A percentile compares a stretch with the other conserved stretches of the same genome.
phyloP scores from a whole-genome alignment of 1,139 yeast species.

The Keqinozyma sinolaborantium region DNA sequence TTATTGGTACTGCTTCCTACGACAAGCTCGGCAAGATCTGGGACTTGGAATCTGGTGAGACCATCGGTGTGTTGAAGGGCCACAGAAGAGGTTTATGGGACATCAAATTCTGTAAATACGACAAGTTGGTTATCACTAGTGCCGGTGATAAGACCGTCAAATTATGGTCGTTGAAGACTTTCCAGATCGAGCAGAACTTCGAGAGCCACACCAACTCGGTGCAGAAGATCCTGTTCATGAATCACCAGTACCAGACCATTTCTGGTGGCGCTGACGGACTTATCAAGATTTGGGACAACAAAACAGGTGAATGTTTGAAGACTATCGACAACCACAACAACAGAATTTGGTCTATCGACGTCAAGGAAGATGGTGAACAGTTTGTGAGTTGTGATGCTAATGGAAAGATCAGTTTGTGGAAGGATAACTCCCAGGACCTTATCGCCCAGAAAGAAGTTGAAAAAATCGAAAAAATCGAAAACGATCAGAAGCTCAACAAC shows the following conservation, averaged over 20 bases:
- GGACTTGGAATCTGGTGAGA: conserved; percentile 80
- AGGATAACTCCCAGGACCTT: conserved; percentile 76
- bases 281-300: conserved; percentile 83
- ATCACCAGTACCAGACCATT: conserved; percentile 64
- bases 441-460: conserved; percentile 48
- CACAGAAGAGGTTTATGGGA: conserved; percentile 97
- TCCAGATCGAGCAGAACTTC: conserved; percentile 71
- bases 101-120: conserved; percentile 75
- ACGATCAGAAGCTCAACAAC: conserved; percentile 81
- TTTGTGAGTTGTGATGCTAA: conserved; percentile 92
- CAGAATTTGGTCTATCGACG: conserved; percentile 87
- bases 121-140: conserved; percentile 71
- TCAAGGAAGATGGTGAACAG: conserved; percentile 60
- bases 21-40: conserved; percentile 90
- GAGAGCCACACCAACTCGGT: conserved; percentile 96
- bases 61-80: conserved; percentile 78
- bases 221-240: conserved; percentile 72
- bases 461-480: conserved; percentile 64
- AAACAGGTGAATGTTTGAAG: conserved; percentile 71
- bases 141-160: conserved; percentile 90
- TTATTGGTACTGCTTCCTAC: conserved; percentile 92
- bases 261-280: conserved; percentile 95
- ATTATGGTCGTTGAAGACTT: conserved; percentile 82
- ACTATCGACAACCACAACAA: conserved; percentile 91
- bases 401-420: conserved; percentile 86